Conservation (phyloP, 257 asterid genomes). For the Plantago elongata region DNA sequence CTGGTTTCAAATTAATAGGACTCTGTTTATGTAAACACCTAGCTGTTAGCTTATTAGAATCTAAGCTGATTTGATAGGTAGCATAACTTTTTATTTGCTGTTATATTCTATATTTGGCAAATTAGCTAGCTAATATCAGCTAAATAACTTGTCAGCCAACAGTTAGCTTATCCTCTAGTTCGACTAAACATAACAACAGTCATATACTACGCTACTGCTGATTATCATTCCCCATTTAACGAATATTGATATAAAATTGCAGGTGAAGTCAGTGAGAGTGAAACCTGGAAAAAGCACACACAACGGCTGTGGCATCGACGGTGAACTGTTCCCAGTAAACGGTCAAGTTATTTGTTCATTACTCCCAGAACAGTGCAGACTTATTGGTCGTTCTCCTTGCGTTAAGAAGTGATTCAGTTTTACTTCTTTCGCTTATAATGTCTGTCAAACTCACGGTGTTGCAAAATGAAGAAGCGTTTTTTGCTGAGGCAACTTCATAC, state of each 20-base stretch:
- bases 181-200: no score
- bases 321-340: slow-evolving; percentile 83
- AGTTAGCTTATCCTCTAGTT: no score
- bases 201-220: no score
- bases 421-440: slow-evolving; percentile 3
- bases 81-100: no score
- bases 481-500: slow-evolving; percentile 5
- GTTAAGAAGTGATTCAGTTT: slow-evolving; percentile 38
- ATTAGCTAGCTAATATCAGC: no score
- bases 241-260: slow-evolving; percentile 30
- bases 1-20: no score
- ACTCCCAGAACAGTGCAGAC: slow-evolving; percentile 95
- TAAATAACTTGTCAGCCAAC: no score
- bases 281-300: slow-evolving; percentile 85
- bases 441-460: not conserved
- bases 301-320: slow-evolving; percentile 91
- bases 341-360: slow-evolving; percentile 77
- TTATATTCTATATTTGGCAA: no score
- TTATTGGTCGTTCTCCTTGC: slow-evolving; percentile 62
- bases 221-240: slow-evolving; percentile 8
- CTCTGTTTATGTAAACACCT: no score
- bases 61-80: no score
- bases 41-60: no score
- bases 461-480: not conserved
- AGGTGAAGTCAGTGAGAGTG: slow-evolving; percentile 90